phyloP scores from a whole-genome alignment of 164 flowering plant species.

The Magnolia sinica region DNA sequence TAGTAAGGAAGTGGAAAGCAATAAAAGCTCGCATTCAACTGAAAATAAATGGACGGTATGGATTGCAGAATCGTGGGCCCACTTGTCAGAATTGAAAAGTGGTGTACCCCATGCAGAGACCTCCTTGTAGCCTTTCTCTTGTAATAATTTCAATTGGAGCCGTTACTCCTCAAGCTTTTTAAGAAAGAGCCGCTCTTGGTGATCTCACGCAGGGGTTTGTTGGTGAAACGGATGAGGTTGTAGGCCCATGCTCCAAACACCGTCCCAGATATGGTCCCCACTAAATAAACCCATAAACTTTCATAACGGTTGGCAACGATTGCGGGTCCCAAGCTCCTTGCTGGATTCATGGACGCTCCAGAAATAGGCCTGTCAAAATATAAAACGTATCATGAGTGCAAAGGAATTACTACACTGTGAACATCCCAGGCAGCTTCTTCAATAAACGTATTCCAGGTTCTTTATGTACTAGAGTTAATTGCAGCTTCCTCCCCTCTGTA shows the following conservation, averaged over 20 bases:
- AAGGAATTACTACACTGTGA: too few relatives aligned
- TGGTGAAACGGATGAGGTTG: constrained; percentile 67
- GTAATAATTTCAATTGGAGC: background rate
- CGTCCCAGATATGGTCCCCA: constrained; percentile 62
- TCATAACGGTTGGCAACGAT: constrained; percentile 43
- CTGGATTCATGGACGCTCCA: constrained; percentile 99
- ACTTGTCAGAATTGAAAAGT: too few relatives aligned
- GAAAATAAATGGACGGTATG: too few relatives aligned
- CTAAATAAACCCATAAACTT: constrained; percentile 67
- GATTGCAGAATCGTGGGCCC: too few relatives aligned
- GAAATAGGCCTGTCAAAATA: constrained; percentile 57
- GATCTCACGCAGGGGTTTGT: constrained; percentile 75
- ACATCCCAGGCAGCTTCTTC: too few relatives aligned
- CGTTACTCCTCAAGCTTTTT: constrained; percentile 6
- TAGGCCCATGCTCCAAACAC: constrained; percentile 74
- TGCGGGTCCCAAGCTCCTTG: constrained; percentile 91
- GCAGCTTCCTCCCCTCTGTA: too few relatives aligned
- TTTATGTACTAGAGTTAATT: too few relatives aligned
- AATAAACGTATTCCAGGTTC: too few relatives aligned
- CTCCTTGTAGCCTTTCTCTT: too few relatives aligned
- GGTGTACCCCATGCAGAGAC: too few relatives aligned
- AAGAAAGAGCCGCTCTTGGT: constrained; percentile 42
- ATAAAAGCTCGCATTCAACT: too few relatives aligned
- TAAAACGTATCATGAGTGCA: background rate
- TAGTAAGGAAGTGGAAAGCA: too few relatives aligned